phyloP scores from a whole-genome alignment of 2,329 filamentous ascomycete species.

The Phyllosticta ampelicida region DNA sequence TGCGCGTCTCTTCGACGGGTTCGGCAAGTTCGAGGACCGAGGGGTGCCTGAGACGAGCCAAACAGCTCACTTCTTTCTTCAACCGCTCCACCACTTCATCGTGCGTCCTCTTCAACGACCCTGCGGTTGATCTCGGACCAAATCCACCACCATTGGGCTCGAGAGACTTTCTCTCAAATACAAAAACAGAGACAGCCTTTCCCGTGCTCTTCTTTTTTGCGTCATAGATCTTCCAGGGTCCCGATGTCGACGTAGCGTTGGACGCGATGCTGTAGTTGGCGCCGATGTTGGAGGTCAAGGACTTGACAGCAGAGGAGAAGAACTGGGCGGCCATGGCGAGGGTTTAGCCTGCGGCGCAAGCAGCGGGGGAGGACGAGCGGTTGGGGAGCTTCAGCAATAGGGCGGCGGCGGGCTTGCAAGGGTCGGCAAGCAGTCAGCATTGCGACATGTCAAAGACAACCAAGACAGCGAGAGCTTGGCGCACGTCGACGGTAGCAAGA shows the following conservation, averaged over 20 bases:
- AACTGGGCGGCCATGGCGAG: constrained; percentile 51
- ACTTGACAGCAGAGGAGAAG: constrained; percentile 91
- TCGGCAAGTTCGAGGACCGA: constrained; percentile 88
- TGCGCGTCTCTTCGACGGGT: constrained; percentile 87
- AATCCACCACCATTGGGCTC: constrained; percentile 53
- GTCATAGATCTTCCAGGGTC: constrained; percentile 96
- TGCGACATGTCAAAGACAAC: constrained; percentile 5
- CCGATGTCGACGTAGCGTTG: constrained; percentile 65
- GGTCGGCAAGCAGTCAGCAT: constrained; percentile 2
- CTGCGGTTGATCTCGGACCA: constrained; percentile 47
- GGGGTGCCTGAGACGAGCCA: constrained; percentile 82
- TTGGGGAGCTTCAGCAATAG: neutral
- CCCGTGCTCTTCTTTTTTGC: constrained; percentile 93
- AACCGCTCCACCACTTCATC: constrained; percentile 87
- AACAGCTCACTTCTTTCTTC: constrained; percentile 80
- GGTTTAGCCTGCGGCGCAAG: constrained; percentile 11
- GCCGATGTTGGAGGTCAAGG: constrained; percentile 85
- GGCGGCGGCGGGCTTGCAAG: constrained; percentile 6
- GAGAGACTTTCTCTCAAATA: constrained; percentile 83
- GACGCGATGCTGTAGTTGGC: constrained; percentile 79
- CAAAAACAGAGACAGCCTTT: constrained; percentile 80
- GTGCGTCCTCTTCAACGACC: constrained; percentile 65
- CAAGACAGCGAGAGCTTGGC: neutral
- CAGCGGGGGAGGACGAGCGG: constrained; percentile 4
- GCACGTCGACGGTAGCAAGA: neutral